These are phyloP conservation scores for Ogataea haglerorum DNA, from an alignment of 805 yeast genomes.

Conservation along the genomic window DNA sequence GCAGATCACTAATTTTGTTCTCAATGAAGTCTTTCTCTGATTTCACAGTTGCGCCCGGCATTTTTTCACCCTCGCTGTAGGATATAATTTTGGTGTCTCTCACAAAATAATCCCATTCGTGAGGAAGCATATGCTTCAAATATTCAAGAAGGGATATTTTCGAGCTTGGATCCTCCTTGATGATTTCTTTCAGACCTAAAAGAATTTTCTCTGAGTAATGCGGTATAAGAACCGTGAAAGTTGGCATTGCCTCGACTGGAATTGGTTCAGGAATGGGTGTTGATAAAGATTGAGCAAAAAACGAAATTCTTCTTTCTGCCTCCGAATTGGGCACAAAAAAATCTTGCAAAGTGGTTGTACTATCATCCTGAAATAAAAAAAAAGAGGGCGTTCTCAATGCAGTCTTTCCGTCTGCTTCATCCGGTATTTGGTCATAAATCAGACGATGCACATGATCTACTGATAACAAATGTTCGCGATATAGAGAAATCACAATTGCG, in stretches of 20 bases:
- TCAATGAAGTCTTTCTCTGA: slow-evolving; percentile 34
- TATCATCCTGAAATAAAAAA: slow-evolving; percentile 48
- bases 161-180: slow-evolving; percentile 43
- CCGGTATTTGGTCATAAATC: slow-evolving; percentile 42
- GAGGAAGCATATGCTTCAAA: slow-evolving; percentile 63
- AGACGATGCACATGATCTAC: slow-evolving; percentile 43
- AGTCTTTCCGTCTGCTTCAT: slow-evolving; percentile 42
- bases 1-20: slow-evolving; percentile 56
- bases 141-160: slow-evolving; percentile 70
- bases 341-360: slow-evolving; percentile 34
- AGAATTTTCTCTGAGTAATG: slow-evolving; percentile 51
- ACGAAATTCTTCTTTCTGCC: slow-evolving; percentile 50
- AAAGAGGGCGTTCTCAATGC: slow-evolving; percentile 41
- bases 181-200: slow-evolving; percentile 42
- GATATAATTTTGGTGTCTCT: slow-evolving; percentile 68
- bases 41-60: slow-evolving; percentile 31
- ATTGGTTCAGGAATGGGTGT: slow-evolving; percentile 47
- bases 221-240: slow-evolving; percentile 50
- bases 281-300: slow-evolving; percentile 52
- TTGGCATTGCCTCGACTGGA: slow-evolving; percentile 46
- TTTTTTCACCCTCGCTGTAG: slow-evolving; percentile 45
- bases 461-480: slow-evolving; percentile 50
- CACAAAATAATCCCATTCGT: slow-evolving; percentile 81
- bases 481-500: slow-evolving; percentile 50
- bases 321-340: slow-evolving; percentile 45